These are phyloP conservation scores for Sutorius australiensis DNA, from an alignment of 768 basidiomycete species.

Conservation along the genomic window DNA sequence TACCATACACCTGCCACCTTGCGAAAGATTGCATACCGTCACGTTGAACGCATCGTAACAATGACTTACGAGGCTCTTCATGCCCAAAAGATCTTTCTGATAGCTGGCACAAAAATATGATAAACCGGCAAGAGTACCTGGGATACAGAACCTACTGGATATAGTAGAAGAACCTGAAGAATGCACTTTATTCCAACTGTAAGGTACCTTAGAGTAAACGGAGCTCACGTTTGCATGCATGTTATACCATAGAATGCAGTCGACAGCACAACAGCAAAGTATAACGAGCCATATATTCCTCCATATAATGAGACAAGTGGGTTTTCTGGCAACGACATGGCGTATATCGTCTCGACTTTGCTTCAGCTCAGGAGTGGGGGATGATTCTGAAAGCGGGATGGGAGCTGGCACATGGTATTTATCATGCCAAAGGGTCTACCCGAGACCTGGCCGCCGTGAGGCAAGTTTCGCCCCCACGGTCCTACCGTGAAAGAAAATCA, in stretches of 20 bases:
- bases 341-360: background rate
- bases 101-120: background rate
- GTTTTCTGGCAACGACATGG: background rate
- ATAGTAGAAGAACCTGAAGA: conserved; percentile 9
- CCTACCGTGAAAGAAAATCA: no score
- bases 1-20: conserved; percentile 16
- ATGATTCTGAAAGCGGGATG: background rate
- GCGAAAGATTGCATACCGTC: background rate
- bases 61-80: conserved; percentile 11
- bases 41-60: background rate
- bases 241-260: conserved; percentile 1
- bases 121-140: background rate
- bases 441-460: no score
- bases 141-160: background rate
- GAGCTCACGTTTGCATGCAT: conserved; percentile 11
- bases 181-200: background rate
- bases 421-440: no score
- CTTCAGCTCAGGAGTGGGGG: background rate
- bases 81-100: background rate
- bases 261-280: background rate
- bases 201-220: background rate
- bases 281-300: background rate
- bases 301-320: background rate
- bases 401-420: no score
- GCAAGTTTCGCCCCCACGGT: no score